phyloP scores from a whole-genome alignment of 1,284 basidiomycete genomes.

The Rhodotorula sp. region DNA sequence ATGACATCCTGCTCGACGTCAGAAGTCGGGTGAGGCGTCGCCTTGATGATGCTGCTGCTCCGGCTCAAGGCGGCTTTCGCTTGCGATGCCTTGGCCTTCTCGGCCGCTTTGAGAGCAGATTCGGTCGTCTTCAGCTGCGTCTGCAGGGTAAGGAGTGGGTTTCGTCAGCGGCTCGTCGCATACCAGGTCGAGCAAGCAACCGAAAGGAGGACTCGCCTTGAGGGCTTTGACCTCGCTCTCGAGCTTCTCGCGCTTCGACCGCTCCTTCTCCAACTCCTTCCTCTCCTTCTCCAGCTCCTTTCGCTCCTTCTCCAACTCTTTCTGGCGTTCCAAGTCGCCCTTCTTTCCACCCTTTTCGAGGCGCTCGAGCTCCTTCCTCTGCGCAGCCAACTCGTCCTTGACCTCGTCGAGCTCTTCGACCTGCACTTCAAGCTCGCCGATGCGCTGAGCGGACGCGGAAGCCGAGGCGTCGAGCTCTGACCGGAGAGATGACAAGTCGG shows the following conservation, averaged over 20 bases:
- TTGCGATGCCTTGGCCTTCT: constrained; percentile 8
- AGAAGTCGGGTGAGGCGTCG: not conserved
- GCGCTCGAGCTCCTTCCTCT: constrained; percentile 2
- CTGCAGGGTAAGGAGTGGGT: not conserved
- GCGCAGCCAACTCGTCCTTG: constrained; percentile 9
- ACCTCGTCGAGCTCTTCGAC: constrained; percentile 4
- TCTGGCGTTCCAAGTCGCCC: constrained; percentile 3
- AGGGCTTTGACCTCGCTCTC: constrained; percentile 31
- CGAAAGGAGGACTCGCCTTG: constrained; percentile 24
- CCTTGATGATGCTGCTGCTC: constrained; percentile 23
- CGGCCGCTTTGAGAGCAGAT: constrained; percentile 18
- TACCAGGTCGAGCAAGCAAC: not conserved
- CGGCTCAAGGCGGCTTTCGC: not conserved
- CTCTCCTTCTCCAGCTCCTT: constrained; percentile 15
- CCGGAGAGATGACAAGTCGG: constrained; percentile 10
- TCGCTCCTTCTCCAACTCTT: constrained; percentile 24
- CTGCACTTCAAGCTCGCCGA: constrained; percentile 5
- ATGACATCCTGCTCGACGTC: not conserved
- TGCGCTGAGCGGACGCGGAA: not conserved
- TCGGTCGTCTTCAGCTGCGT: constrained; percentile 23
- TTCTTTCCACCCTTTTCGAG: constrained; percentile 18
- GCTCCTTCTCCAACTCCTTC: constrained; percentile 27
- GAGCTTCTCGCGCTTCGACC: constrained; percentile 9
- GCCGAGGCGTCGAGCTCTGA: constrained; percentile 3
- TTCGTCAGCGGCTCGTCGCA: not conserved